Base-by-base conservation (phyloP, 306 rosid genomes). In the Parietaria judaica region DNA sequence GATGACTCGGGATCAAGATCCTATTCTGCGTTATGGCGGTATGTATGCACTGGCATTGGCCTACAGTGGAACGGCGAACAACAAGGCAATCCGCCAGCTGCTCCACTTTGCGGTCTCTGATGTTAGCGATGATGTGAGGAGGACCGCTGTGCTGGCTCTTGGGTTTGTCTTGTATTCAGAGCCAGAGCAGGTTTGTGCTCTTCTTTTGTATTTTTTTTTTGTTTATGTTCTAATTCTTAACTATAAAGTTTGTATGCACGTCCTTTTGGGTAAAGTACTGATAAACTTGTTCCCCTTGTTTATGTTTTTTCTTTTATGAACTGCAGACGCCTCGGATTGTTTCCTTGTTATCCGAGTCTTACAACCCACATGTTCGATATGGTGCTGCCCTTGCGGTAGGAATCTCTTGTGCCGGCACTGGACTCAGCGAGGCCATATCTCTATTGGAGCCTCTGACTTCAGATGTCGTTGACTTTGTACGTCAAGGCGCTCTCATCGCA, bases 351-450 rank as follows among this genome's bases (percentile, higher is more conserved):
- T 92, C 98, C 17, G 96, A 92, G 78, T 92, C 96, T 60, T 92
- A 92, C 83, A 92, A 92, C 60, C 95, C 98, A 17, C 98, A 88
- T 74, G 98, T 92, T 72, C 84, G 98, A 62, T 92, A 92, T 68
- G 98, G 98, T 57, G 98, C 98, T 4, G 98, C 98, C 58, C 95
- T 92, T 59, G 98, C 98, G 17, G 98, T 92, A 58, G 98, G 98
- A 56, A 92, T 92, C 78, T 92, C 98, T 14, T 92, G 96, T 74
- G 98, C 98, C 0, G 98, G 98, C 65, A 92, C 96, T 57, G 98
- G 98, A 58, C 83, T 92, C 56, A 88, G 96, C 78, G 98, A 92
- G 76, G 98, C 98, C 54, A 92, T 92, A 71, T 88, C 98, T 64
- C 71, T 92, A 80, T 71, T 92, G 67, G 98, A 92, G 86, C 98